Base-by-base conservation (phyloP, 208 protist genomes). In the Leishmania mexicana region DNA sequence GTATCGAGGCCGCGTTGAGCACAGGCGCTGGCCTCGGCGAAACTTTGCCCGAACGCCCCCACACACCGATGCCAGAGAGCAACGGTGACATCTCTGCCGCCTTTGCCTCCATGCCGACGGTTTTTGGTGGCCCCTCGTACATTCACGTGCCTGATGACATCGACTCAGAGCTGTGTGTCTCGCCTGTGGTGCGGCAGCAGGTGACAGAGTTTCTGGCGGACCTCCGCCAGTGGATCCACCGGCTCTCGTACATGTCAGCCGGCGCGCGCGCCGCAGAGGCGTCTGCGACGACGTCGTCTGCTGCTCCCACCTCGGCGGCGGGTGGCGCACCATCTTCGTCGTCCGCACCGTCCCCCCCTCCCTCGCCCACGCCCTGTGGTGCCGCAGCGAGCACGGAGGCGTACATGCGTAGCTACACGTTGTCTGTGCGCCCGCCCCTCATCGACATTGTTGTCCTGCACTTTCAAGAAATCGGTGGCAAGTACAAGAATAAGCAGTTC, bases 401-500 rank as follows among this genome's bases (percentile, higher is more conserved):
- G 3, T 62, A 80, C 70, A 21, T 83, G 62, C 74, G 51, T 49
- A 75, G 38, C 45, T 89, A 89, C 83, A 80, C 67, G 35, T 3
- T 83, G n/a, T 67, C 75, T 17, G 80, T 76, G 45, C 72, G 70
- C 8, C 89, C 90, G 28, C 91, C 92, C 15, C 79, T 91, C 79
- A 49, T 96, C 24, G 94, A 97, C 76, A 86, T 97, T 1, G 81
- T 97, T 67, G 94, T 97, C n/a, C 47, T 97, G 5, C 94, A 97
- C 77, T 86, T 97, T 24, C 94, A 97, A 68, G 94, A 97, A 81
- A 89, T 97, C 65, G 94, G 94, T 31, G 94, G 94, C 45, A 96
- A 93, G 81, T 79, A 84, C 42, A 75, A 84, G 65, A 85, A 95
- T 78, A 74, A 67, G 70, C 83, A 79, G 28, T 94, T 97, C 74